These are phyloP conservation scores for Herpotrichia juniperi DNA, from an alignment of 2,329 filamentous ascomycete species.

Conservation along the genomic window DNA sequence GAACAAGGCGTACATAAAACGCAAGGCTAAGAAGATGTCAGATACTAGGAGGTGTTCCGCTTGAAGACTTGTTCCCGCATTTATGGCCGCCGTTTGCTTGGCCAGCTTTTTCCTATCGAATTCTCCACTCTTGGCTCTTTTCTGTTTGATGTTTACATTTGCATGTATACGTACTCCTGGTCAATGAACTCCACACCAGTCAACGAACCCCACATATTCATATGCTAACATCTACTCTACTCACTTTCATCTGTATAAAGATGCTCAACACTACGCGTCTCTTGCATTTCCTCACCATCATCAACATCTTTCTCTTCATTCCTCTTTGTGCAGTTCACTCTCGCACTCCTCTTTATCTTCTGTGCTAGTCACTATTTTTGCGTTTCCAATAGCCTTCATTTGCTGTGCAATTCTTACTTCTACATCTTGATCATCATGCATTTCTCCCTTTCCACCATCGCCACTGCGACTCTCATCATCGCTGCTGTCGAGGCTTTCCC, in stretches of 20 bases:
- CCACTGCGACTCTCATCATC: constrained; percentile 24
- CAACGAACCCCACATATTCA: background rate
- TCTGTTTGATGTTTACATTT: constrained; percentile 15
- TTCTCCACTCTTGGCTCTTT: constrained; percentile 6
- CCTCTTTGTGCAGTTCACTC: constrained; percentile 4
- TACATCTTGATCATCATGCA: constrained; percentile 21
- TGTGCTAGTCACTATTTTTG: constrained; percentile 27
- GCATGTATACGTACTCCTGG: constrained; percentile 4
- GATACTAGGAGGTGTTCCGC: constrained; percentile 1
- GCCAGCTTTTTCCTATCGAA: background rate
- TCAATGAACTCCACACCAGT: background rate
- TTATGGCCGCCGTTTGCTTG: background rate
- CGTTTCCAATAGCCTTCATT: constrained; percentile 19
- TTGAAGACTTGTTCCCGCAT: background rate
- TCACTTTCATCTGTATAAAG: constrained; percentile 14
- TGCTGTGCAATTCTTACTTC: constrained; percentile 24
- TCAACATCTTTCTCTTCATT: constrained; percentile 15
- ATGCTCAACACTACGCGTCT: background rate
- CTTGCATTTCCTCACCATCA: constrained; percentile 13
- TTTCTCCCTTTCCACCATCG: constrained; percentile 27
- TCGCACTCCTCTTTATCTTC: constrained; percentile 10
- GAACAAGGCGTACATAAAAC: constrained; percentile 3
- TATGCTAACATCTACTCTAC: background rate
- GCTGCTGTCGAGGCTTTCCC: constrained; percentile 23
- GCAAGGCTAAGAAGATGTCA: constrained; percentile 2